Conservation (phyloP, 345 rosid species). For the Moricandia moricandioides region DNA sequence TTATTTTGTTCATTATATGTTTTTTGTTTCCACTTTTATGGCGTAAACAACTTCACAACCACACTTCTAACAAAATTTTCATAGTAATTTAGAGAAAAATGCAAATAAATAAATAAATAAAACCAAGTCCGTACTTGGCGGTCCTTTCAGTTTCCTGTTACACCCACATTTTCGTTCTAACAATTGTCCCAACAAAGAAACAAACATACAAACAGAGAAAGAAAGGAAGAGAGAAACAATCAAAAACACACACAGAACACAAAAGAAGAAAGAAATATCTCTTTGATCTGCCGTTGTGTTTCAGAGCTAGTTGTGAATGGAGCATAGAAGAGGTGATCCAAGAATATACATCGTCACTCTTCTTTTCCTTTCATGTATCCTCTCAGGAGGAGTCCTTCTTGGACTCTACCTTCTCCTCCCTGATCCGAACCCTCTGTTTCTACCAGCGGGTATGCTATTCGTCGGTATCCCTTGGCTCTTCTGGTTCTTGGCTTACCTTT, state of each 20-base stretch:
- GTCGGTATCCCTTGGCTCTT: constrained; percentile 68
- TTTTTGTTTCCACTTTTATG: neutral
- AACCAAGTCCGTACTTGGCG: constrained; percentile 24
- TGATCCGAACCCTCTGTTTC: constrained; percentile 40
- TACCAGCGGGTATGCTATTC: constrained; percentile 48
- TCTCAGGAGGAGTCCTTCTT: constrained; percentile 55
- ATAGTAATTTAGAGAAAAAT: constrained; percentile 1
- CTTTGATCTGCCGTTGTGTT: neutral
- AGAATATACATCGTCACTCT: constrained; percentile 42
- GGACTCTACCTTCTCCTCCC: constrained; percentile 48
- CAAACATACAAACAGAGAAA: too few relatives aligned
- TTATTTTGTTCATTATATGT: too few relatives aligned
- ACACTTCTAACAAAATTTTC: neutral
- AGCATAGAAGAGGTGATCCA: constrained; percentile 49
- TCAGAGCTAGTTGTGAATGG: constrained; percentile 27
- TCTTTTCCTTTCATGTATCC: constrained; percentile 47
- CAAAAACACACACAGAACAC: neutral
- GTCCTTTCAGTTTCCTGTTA: constrained; percentile 28
- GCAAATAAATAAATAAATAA: neutral
- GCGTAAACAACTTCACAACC: constrained; percentile 27
- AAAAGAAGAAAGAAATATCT: neutral
- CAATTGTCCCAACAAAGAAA: too few relatives aligned
- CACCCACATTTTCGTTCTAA: neutral
- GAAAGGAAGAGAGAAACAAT: neutral
- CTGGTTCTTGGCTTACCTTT: constrained; percentile 59